Evolutionary conservation across 352 stramenopile species (phyloP), one percentile per base, ranked within the genome.

Genomic region (Phytophthora brassicae): DNA sequence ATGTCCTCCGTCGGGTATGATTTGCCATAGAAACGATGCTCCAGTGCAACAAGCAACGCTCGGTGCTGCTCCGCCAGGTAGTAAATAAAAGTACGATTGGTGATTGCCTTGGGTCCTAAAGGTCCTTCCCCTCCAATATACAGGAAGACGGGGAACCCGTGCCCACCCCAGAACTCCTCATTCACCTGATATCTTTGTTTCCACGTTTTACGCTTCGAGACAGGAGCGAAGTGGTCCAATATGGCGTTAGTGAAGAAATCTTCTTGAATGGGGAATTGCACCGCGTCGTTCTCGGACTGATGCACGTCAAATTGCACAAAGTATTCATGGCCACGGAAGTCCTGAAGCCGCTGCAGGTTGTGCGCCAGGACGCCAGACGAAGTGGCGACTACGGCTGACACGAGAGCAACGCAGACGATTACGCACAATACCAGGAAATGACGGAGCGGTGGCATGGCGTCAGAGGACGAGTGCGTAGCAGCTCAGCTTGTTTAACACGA

Each of bases 1-100:
- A 93, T 89, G 72, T 94, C 76, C 11, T 66, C 42, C 12, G 72
- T 93, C 24, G 92, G 92, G 75, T 97, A 97, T 47, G 87, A 97
- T 49, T 92, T 85, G 51, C 95, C 96, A 69, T 98, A 99, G 79
- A 97, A 98, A 6, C 96, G 86, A 77, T 98, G 96, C 72, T 98
- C 95, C 8, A 99, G 64, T 1, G 93, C 93, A 62, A 97, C 84
- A 24, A 96, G 61, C 33, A 95, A 54, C 20, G 86, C 87, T 38
- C 74, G 68, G 59, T 94, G 77, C 39, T 94, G 68, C 64, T 93
- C 64, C 2, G 89, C 89, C 53, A 94, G 66, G 43, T 64, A 80
- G 71, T 93, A 75, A 57, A 91, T 86, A 66, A 88, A 93, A n/a
- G 76, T 88, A 55, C 69, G 74, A 60, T 91, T 85, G 20, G 78